These are phyloP conservation scores for Zygosaccharomyces pseudobailii DNA, from an alignment of 1,139 yeast genomes.

Conservation along the genomic window DNA sequence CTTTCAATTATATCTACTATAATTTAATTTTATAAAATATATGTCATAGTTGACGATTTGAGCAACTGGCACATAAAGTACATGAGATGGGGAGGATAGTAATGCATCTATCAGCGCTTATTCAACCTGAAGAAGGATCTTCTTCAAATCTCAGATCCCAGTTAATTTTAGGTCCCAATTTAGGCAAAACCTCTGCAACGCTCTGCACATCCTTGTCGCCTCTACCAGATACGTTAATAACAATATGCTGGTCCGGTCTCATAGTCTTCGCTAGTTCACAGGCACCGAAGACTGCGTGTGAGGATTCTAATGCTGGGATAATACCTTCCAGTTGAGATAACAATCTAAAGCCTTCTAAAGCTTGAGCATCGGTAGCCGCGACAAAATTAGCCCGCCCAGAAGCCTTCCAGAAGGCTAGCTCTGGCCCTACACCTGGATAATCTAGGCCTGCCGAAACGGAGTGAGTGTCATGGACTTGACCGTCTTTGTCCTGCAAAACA, in stretches of 20 bases:
- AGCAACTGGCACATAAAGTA: not conserved
- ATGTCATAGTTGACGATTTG: not conserved
- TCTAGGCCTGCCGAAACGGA: conserved; percentile 98
- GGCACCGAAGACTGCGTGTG: conserved; percentile 94
- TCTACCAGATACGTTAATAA: conserved; percentile 92
- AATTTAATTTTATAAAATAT: not conserved
- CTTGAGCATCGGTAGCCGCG: conserved; percentile 93
- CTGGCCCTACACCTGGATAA: conserved; percentile 99
- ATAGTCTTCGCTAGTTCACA: conserved; percentile 81
- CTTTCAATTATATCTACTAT: not conserved
- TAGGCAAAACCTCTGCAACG: conserved; percentile 91
- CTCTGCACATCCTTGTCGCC: conserved; percentile 99
- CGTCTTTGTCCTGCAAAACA: conserved; percentile 84
- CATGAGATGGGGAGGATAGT: not conserved
- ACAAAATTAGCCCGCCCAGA: conserved; percentile 86
- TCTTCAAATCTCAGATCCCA: conserved; percentile 92
- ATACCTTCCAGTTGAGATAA: conserved; percentile 95
- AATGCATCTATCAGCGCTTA: not conserved
- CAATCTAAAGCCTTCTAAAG: conserved; percentile 81
- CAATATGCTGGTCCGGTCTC: conserved; percentile 71
- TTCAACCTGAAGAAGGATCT: conserved; percentile 25
- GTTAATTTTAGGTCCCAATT: conserved; percentile 80
- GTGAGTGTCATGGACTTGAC: conserved; percentile 96
- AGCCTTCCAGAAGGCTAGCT: conserved; percentile 90
- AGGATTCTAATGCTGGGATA: conserved; percentile 95